These are phyloP conservation scores for Dillenia turbinata DNA, from an alignment of 164 flowering plant species.

Conservation along the genomic window DNA sequence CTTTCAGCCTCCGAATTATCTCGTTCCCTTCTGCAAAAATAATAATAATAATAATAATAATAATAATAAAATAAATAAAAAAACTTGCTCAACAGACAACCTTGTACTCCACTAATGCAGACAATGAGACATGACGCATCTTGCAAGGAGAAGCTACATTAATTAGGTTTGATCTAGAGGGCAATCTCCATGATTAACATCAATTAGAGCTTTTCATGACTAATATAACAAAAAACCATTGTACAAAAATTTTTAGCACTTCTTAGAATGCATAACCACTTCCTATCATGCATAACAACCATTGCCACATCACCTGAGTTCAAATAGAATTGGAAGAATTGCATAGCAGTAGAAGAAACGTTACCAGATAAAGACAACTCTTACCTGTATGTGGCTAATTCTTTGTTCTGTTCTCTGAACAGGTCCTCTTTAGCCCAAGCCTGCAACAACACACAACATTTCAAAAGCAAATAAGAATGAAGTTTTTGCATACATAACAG, in stretches of 20 bases:
- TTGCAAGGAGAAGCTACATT: too few species aligned
- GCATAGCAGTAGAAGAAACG: not conserved
- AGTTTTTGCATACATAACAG: not conserved
- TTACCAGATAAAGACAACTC: constrained; percentile 5
- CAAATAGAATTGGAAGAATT: not conserved
- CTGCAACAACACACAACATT: constrained; percentile 28
- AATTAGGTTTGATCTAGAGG: too few species aligned
- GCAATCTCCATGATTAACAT: too few species aligned
- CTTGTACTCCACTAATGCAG: too few species aligned
- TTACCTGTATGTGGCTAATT: constrained; percentile 75
- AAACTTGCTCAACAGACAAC: not conserved
- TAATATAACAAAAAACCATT: not conserved
- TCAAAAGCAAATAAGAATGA: not conserved
- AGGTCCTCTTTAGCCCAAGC: constrained; percentile 98
- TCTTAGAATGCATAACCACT: too few species aligned
- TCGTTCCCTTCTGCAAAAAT: constrained; percentile 85
- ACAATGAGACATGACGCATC: too few species aligned
- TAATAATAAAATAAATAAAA: not conserved
- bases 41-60: too few species aligned
- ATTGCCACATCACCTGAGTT: not conserved
- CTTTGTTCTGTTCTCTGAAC: constrained; percentile 81
- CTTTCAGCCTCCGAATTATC: constrained; percentile 91
- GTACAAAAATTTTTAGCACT: too few species aligned
- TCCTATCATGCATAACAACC: not conserved
- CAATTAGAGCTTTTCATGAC: not conserved